Evolutionary conservation across 2,329 filamentous ascomycete genomes (phyloP).

Genomic region (Botrytis porri): DNA sequence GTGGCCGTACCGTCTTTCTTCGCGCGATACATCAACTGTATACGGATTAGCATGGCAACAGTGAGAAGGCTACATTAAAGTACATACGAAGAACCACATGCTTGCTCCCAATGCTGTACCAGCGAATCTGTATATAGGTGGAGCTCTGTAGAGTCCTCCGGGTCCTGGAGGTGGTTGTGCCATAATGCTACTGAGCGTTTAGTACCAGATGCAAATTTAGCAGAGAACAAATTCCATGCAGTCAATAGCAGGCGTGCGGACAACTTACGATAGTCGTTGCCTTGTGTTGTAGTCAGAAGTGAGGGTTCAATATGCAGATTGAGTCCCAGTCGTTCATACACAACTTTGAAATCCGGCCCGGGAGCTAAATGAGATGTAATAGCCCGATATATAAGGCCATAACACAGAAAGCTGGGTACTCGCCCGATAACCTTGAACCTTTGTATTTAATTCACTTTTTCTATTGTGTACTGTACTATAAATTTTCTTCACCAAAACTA

Average conservation of each 20-base stretch:
- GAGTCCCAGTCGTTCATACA: not conserved
- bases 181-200: slow-evolving; percentile 42
- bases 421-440: slow-evolving; percentile 2
- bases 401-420: not conserved
- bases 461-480: slow-evolving; percentile 4
- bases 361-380: not conserved
- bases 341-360: not conserved
- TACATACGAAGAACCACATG: slow-evolving; percentile 98
- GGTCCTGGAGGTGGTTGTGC: slow-evolving; percentile 56
- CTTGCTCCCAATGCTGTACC: slow-evolving; percentile 86
- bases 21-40: slow-evolving; percentile 87
- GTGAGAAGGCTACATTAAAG: not conserved
- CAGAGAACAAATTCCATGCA: not conserved
- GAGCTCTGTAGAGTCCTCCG: slow-evolving; percentile 37
- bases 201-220: not conserved
- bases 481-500: not conserved
- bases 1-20: slow-evolving; percentile 76
- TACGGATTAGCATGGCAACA: slow-evolving; percentile 22
- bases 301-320: not conserved
- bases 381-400: not conserved
- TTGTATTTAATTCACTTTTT: slow-evolving; percentile 17
- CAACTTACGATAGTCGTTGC: not conserved
- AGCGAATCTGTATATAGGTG: slow-evolving; percentile 76
- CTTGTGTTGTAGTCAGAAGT: not conserved
- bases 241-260: too few species aligned